A percentile compares a stretch with the other conserved stretches of the same genome.
Evolutionary conservation across 306 rosid species (phyloP).

Genomic region (Rosa lucieae): DNA sequence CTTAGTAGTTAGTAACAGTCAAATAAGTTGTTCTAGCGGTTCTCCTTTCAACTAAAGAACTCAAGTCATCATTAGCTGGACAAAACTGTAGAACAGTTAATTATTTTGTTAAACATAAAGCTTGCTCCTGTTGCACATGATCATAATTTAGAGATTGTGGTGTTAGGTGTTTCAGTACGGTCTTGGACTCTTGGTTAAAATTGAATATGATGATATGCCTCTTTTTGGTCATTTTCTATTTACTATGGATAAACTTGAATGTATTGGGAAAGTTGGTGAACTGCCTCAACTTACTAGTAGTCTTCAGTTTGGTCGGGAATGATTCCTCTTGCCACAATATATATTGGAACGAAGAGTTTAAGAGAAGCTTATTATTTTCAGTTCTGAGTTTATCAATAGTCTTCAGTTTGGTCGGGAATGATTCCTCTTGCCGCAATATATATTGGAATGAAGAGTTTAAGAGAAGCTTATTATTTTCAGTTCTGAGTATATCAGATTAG

Average conservation of each 20-base stretch:
- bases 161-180: neutral
- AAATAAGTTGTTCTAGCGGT: neutral
- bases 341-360: neutral
- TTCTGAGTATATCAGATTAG: neutral
- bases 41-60: neutral
- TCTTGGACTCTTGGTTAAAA: neutral
- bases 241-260: neutral
- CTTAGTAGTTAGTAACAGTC: neutral
- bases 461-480: neutral
- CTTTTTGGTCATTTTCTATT: neutral
- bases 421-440: neutral
- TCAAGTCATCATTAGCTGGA: neutral
- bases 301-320: neutral
- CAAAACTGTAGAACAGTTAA: neutral
- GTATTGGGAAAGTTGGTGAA: neutral
- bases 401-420: slow-evolving; percentile 1
- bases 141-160: neutral
- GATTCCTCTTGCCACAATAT: neutral
- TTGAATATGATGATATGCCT: neutral
- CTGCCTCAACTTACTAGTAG: slow-evolving; percentile 1
- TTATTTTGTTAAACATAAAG: neutral
- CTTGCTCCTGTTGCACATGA: neutral
- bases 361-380: neutral
- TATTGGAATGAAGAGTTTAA: neutral
- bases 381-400: neutral